Conservation (phyloP, 768 basidiomycete species). For the Macrolepiota fuliginosa region DNA sequence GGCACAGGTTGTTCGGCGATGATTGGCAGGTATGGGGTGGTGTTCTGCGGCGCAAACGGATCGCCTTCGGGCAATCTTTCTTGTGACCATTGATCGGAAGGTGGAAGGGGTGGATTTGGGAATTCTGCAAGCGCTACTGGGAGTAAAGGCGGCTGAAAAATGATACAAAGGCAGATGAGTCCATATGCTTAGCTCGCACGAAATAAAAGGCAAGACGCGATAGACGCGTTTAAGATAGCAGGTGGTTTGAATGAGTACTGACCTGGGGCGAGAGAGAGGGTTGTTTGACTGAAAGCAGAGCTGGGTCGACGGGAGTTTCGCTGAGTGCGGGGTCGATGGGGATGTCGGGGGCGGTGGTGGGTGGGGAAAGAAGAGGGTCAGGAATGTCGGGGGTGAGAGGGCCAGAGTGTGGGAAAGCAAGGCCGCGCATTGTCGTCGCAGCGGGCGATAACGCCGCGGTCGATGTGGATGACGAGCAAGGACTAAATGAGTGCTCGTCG, state of each 20-base stretch:
- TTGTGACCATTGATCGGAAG: slow-evolving; percentile 54
- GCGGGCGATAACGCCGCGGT: slow-evolving; percentile 11
- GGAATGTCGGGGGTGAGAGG: slow-evolving; percentile 53
- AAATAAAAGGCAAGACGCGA: slow-evolving; percentile 54
- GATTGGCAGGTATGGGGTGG: slow-evolving; percentile 49
- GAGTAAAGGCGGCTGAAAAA: slow-evolving; percentile 2
- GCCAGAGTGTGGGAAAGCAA: slow-evolving; percentile 51
- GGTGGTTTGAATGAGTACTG: neutral
- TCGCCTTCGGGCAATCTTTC: slow-evolving; percentile 68
- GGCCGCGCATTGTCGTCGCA: slow-evolving; percentile 50
- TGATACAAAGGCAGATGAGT: neutral
- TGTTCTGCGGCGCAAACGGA: slow-evolving; percentile 71
- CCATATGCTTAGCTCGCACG: slow-evolving; percentile 4
- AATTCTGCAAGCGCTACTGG: neutral
- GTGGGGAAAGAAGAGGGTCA: slow-evolving; percentile 59
- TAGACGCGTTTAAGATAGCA: slow-evolving; percentile 45
- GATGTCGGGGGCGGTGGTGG: slow-evolving; percentile 60
- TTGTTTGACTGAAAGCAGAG: slow-evolving; percentile 33
- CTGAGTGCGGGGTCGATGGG: slow-evolving; percentile 80
- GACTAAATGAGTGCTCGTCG: slow-evolving; percentile 32
- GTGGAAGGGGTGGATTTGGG: neutral
- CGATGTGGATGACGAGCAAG: slow-evolving; percentile 10
- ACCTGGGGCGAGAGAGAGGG: slow-evolving; percentile 18
- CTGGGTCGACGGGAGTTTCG: slow-evolving; percentile 51
- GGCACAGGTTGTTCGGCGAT: slow-evolving; percentile 33